Percentiles rank a stretch among this genome's conserved stretches.
Evolutionary conservation across 306 rosid species (phyloP).

Genomic region (Prunus armeniaca): DNA sequence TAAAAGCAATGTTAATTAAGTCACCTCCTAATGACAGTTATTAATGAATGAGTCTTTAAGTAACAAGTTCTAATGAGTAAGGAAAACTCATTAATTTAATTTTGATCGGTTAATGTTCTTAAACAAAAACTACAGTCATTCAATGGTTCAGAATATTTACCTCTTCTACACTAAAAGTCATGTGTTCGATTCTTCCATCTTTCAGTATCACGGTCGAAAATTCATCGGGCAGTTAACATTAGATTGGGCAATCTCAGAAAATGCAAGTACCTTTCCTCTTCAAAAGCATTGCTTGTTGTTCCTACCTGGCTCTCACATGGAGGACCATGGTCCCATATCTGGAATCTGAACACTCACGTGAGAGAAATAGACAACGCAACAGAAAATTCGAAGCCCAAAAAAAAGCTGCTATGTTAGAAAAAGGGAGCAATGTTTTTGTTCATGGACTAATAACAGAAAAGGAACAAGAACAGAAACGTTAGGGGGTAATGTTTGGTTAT

Average conservation of each 20-base stretch:
- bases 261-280: not conserved
- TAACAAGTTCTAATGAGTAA: not conserved
- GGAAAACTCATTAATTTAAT: not conserved
- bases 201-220: not conserved
- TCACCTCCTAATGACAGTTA: no score
- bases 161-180: no score
- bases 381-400: not conserved
- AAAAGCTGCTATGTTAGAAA: not conserved
- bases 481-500: no score
- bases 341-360: not conserved
- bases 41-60: not conserved
- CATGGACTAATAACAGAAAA: not conserved
- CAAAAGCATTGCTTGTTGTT: not conserved
- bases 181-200: no score
- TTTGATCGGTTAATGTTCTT: not conserved
- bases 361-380: not conserved
- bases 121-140: no score
- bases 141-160: no score
- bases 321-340: not conserved
- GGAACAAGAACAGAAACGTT: not conserved
- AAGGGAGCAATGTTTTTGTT: not conserved
- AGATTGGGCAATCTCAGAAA: not conserved
- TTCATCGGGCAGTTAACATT: not conserved
- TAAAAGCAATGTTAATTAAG: no score
- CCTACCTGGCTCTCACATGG: not conserved